Conservation (phyloP, 768 basidiomycete genomes). For the Lactifluus rugatus region DNA sequence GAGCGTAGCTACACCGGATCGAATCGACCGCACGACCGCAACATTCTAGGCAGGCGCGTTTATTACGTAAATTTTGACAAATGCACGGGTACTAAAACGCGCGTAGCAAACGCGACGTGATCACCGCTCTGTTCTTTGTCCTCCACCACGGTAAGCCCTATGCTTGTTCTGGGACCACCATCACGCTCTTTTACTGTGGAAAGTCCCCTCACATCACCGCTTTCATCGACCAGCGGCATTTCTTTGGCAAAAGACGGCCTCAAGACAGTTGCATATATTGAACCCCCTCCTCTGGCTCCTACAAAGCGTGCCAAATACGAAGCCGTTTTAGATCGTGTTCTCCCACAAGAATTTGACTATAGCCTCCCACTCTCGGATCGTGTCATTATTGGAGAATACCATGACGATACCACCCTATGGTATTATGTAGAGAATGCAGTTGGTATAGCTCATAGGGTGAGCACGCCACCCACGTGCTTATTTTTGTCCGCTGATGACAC, state of each 20-base stretch:
- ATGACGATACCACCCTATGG: constrained; percentile 10
- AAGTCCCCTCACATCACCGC: not conserved
- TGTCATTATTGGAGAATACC: constrained; percentile 16
- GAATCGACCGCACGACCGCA: not conserved
- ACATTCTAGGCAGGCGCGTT: not conserved
- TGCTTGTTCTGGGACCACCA: not conserved
- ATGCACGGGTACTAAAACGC: not conserved
- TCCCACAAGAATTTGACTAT: constrained; percentile 13
- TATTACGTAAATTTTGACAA: constrained; percentile 12
- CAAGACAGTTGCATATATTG: not conserved
- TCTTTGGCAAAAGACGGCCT: not conserved
- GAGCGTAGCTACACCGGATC: not conserved
- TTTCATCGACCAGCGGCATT: not conserved
- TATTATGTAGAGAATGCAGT: constrained; percentile 15
- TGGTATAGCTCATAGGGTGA: constrained; percentile 15
- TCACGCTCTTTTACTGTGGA: not conserved
- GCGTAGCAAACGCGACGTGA: not conserved
- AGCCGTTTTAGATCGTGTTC: constrained; percentile 6
- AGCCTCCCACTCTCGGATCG: constrained; percentile 7
- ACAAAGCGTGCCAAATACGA: constrained; percentile 13
- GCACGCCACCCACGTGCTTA: not conserved
- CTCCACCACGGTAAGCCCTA: not conserved
- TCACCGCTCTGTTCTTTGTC: not conserved
- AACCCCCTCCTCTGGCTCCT: not conserved
- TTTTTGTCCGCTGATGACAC: not conserved